These are phyloP conservation scores for Candida frijolesensis DNA, from an alignment of 1,139 yeast genomes.

Conservation along the genomic window DNA sequence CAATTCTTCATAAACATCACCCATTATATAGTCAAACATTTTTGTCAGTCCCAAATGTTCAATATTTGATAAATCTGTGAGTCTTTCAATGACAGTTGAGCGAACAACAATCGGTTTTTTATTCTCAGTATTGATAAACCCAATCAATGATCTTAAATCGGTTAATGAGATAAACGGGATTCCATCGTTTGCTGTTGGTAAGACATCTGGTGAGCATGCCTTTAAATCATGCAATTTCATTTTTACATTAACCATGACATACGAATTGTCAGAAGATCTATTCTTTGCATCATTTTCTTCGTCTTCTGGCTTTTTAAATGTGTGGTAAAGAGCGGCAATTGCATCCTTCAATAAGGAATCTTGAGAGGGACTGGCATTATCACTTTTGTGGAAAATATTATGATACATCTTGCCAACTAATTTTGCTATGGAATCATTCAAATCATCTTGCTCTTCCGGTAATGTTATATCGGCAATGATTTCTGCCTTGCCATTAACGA, in stretches of 20 bases:
- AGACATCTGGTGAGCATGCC: slow-evolving; percentile 54
- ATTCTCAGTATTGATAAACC: slow-evolving; percentile 53
- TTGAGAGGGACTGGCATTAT: slow-evolving; percentile 19
- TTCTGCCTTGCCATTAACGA: slow-evolving; percentile 69
- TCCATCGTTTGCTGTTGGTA: slow-evolving; percentile 50
- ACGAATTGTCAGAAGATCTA: slow-evolving; percentile 22
- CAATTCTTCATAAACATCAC: slow-evolving; percentile 61
- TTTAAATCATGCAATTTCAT: slow-evolving; percentile 62
- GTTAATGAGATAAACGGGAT: slow-evolving; percentile 60
- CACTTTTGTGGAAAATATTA: slow-evolving; percentile 23
- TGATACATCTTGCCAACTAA: slow-evolving; percentile 29
- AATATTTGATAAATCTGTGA: slow-evolving; percentile 53
- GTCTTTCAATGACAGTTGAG: slow-evolving; percentile 62
- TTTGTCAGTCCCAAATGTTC: slow-evolving; percentile 51
- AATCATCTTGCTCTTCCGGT: slow-evolving; percentile 38
- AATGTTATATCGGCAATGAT: slow-evolving; percentile 69
- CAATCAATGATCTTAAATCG: slow-evolving; percentile 60
- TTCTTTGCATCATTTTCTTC: background rate
- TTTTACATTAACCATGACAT: slow-evolving; percentile 66
- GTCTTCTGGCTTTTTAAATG: slow-evolving; percentile 30
- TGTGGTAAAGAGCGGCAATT: slow-evolving; percentile 45
- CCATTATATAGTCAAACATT: slow-evolving; percentile 54
- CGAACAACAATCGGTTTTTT: slow-evolving; percentile 43
- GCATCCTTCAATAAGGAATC: slow-evolving; percentile 42
- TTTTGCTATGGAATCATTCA: slow-evolving; percentile 25